Evolutionary conservation across 176 grass and related monocot species (phyloP), one percentile per base, ranked within the genome.

Genomic region (Bonia amplexicaulis): DNA sequence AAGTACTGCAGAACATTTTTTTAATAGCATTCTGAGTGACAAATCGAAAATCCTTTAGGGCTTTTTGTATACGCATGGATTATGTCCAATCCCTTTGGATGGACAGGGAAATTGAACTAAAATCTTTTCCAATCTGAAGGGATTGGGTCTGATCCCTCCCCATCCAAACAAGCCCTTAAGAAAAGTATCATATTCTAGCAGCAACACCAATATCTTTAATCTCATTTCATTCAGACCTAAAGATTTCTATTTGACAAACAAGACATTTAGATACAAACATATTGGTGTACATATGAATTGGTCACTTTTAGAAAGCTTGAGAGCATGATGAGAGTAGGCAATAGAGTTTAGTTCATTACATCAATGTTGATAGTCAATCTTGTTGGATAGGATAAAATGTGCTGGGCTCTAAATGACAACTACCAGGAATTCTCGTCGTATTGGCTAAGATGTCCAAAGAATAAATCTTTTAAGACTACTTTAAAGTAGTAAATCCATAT

Each of bases 201-300:
- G 61, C 3, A 59, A 67, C 37, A 64, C 23, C 13, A 42, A 2
- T 47, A 31, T 80, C 45, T 31, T 35, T 23, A 80, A 19, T 16
- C 6, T 67, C 62, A 67, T 52, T 27, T 80, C 78, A 80, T 1
- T 31, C 46, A 67, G 47, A 80, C 29, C 31, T 37, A 80, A 66
- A 66, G 31, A 67, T 53, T 80, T 48, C 42, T 66, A 67, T 6
- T 22, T 69, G 76, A 79, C 65, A 85, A 58, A 59, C 1, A 77
- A 62, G 31, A 64, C 65, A 6, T 63, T 29, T 29, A 14, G 11
- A 58, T 48, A 33, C 41, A 13, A 4, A 64, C 20, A 39, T 33
- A 80, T 37, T 8, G 47, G 47, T 70, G n/a, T 59, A 51, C 45
- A 71, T 57, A 51, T 69, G 26, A 75, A 77, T 22, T 14, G 57